A percentile compares a stretch with the other conserved stretches of the same genome.
Evolutionary conservation across 345 rosid species (phyloP).

Genomic region (Physaria fendleri): DNA sequence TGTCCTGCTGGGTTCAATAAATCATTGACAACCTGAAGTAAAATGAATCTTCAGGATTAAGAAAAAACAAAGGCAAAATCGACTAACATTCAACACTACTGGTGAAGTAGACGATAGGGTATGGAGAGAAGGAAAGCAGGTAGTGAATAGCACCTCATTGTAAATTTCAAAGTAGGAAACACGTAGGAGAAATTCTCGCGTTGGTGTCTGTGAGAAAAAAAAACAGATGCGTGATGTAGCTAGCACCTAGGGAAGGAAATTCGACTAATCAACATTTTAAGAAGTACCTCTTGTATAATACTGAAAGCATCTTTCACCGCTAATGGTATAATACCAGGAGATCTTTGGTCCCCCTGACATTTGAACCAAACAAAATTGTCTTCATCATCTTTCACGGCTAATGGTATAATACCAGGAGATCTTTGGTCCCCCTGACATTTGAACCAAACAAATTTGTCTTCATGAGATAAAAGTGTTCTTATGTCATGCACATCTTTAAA

Average conservation of each 20-base stretch:
- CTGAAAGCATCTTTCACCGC: constrained; percentile 97
- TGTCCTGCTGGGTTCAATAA: constrained; percentile 95
- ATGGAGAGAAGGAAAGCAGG: neutral
- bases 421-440: constrained; percentile 93
- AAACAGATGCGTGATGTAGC: constrained; percentile 6
- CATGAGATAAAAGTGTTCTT: neutral
- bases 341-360: constrained; percentile 97
- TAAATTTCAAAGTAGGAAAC: constrained; percentile 95
- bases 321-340: constrained; percentile 92
- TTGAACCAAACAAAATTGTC: constrained; percentile 21
- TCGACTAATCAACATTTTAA: constrained; percentile 4
- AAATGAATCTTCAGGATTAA: constrained; percentile 21
- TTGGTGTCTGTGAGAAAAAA: constrained; percentile 58
- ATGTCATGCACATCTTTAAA: neutral
- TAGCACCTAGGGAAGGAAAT: constrained; percentile 13
- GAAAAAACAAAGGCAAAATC: constrained; percentile 15
- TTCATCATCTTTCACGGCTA: constrained; percentile 76
- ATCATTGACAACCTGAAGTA: constrained; percentile 88
- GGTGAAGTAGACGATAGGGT: constrained; percentile 9
- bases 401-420: constrained; percentile 93
- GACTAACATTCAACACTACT: constrained; percentile 12
- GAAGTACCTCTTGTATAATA: constrained; percentile 90
- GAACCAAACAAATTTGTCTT: constrained; percentile 19
- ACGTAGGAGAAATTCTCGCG: constrained; percentile 87
- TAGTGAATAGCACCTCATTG: constrained; percentile 67